Conservation (phyloP, 116 monocot genomes). For the Papilionanthe hybrid region DNA sequence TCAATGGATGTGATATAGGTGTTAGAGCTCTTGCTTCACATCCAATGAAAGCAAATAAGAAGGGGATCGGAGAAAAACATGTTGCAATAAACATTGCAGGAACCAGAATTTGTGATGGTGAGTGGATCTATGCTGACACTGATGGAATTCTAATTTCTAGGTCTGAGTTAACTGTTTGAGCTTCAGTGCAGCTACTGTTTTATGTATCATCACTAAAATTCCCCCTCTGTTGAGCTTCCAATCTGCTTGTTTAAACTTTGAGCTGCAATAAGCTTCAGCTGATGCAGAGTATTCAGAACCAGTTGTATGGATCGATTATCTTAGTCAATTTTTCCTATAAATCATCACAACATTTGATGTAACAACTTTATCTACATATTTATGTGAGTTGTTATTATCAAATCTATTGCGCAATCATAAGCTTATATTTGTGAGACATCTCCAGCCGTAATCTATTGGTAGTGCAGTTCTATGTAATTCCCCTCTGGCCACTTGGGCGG, state of each 20-base stretch:
- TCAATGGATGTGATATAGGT: slow-evolving; percentile 58
- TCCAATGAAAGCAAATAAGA: slow-evolving; percentile 61
- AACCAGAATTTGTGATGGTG: slow-evolving; percentile 54
- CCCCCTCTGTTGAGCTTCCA: neutral
- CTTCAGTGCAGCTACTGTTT: neutral
- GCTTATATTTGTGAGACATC: no score
- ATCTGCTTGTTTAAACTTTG: neutral
- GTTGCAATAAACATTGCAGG: slow-evolving; percentile 43
- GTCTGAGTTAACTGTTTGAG: slow-evolving; percentile 40
- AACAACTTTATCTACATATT: no score
- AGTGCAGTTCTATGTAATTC: no score
- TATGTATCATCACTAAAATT: neutral
- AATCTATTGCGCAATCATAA: no score
- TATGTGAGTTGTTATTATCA: no score
- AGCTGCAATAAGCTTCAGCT: neutral
- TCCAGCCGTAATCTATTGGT: no score
- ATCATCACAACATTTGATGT: no score
- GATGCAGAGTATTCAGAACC: neutral
- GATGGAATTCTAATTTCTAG: slow-evolving; percentile 50
- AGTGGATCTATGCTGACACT: slow-evolving; percentile 61
- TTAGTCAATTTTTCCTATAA: no score
- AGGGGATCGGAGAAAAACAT: slow-evolving; percentile 53
- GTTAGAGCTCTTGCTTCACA: slow-evolving; percentile 50
- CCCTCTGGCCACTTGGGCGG: no score
- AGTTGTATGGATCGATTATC: no score